Evolutionary conservation across 164 flowering plant genomes (phyloP).

Genomic region (Umbellularia californica): DNA sequence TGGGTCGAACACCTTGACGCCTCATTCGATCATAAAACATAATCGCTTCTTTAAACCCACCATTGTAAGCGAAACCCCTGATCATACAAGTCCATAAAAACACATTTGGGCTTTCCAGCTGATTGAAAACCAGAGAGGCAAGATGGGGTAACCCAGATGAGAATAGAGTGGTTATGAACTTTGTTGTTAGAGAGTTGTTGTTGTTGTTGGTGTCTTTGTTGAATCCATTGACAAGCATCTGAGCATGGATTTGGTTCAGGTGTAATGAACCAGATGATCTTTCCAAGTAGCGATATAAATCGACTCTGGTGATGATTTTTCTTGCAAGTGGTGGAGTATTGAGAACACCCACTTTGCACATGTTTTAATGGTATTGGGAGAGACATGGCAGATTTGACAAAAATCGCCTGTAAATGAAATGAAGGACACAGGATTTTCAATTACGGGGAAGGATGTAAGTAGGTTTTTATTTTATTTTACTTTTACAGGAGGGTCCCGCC

Average conservation of each 20-base stretch:
- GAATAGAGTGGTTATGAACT: conserved; percentile 4
- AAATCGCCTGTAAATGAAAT: too few relatives aligned
- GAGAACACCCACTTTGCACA: too few relatives aligned
- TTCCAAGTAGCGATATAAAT: background rate
- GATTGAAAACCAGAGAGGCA: conserved; percentile 9
- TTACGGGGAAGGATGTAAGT: too few relatives aligned
- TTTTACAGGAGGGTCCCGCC: too few relatives aligned
- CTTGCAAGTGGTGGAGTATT: too few relatives aligned
- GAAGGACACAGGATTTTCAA: too few relatives aligned
- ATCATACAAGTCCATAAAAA: conserved; percentile 13
- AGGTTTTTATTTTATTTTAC: too few relatives aligned
- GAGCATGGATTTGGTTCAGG: conserved; percentile 15
- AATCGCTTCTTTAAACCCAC: conserved; percentile 1
- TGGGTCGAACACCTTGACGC: conserved; percentile 6
- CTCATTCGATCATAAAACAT: background rate
- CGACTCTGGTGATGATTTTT: background rate
- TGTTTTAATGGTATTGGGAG: too few relatives aligned
- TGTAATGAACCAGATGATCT: background rate
- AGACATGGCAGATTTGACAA: too few relatives aligned
- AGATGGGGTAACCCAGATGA: background rate
- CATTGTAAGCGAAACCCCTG: background rate
- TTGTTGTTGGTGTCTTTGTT: background rate
- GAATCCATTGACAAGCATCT: conserved; percentile 14
- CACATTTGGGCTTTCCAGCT: background rate
- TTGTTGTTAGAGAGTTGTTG: conserved; percentile 1